Percentiles rank a stretch among this genome's conserved stretches.
These are phyloP conservation scores for Toxicodendron radicans DNA, from an alignment of 345 rosid species.

Conservation along the genomic window DNA sequence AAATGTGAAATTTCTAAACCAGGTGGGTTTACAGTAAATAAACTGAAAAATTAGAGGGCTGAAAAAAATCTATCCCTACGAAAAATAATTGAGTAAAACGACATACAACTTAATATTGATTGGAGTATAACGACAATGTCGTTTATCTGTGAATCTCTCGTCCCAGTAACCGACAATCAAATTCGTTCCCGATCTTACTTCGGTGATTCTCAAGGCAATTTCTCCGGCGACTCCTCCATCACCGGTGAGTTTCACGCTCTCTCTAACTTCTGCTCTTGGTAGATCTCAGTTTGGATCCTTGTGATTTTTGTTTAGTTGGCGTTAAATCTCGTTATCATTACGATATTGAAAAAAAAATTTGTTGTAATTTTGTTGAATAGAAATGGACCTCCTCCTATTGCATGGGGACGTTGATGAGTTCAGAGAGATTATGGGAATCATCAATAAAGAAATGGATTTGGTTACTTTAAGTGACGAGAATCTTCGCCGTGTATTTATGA, in stretches of 20 bases:
- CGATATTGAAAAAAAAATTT: too few relatives aligned
- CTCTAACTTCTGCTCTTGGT: too few relatives aligned
- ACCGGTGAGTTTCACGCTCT: not conserved
- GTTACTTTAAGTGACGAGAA: conserved; percentile 8
- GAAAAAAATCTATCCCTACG: not conserved
- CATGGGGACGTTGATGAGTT: conserved; percentile 16
- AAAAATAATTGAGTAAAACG: not conserved
- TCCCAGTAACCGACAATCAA: conserved; percentile 6
- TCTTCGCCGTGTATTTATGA: conserved; percentile 6
- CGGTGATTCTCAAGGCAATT: too few relatives aligned
- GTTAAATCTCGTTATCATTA: not conserved
- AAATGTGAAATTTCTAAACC: too few relatives aligned
- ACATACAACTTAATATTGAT: too few relatives aligned
- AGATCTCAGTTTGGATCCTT: not conserved
- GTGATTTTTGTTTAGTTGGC: too few relatives aligned
- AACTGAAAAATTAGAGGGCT: too few relatives aligned
- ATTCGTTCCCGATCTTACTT: not conserved
- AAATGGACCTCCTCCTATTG: conserved; percentile 8
- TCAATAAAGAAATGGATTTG: conserved; percentile 13
- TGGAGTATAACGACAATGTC: conserved; percentile 4
- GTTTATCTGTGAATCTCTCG: not conserved
- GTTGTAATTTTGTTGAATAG: not conserved
- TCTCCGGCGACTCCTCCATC: not conserved
- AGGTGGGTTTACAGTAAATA: too few relatives aligned
- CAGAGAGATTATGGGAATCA: conserved; percentile 14